phyloP scores from a whole-genome alignment of 2,329 filamentous ascomycete genomes.

The Triangularia verruculosa region DNA sequence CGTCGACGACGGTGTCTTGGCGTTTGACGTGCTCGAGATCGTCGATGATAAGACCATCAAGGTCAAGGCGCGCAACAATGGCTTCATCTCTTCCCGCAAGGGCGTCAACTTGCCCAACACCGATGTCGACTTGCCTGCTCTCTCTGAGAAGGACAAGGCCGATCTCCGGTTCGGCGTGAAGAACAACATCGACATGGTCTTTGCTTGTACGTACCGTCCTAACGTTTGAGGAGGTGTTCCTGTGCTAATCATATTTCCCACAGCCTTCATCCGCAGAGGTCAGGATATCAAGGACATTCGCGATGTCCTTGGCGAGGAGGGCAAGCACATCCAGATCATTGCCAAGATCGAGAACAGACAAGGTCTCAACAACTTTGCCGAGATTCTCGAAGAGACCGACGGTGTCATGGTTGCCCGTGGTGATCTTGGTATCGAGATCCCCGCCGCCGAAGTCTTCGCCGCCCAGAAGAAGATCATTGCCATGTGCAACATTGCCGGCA shows the following conservation, averaged over 20 bases:
- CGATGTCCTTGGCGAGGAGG: conserved; percentile 82
- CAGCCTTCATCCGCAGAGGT: conserved; percentile 84
- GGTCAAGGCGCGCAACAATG: conserved; percentile 90
- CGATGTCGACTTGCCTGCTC: conserved; percentile 93
- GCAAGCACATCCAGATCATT: conserved; percentile 98
- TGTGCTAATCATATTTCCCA: neutral
- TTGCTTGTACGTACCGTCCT: conserved; percentile 59
- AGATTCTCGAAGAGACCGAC: conserved; percentile 93
- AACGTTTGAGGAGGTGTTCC: neutral
- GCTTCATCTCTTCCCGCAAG: conserved; percentile 98
- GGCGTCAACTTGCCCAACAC: conserved; percentile 99
- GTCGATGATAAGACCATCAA: conserved; percentile 86
- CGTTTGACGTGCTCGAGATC: conserved; percentile 88
- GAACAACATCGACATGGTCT: conserved; percentile 99
- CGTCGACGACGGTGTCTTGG: conserved; percentile 96
- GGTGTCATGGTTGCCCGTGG: conserved; percentile 99
- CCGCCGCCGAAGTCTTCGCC: conserved; percentile 96
- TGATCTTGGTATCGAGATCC: conserved; percentile 97
- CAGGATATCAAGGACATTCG: conserved; percentile 94
- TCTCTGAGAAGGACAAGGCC: conserved; percentile 96
- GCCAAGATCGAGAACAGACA: conserved; percentile 99
- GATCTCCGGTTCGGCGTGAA: conserved; percentile 95
- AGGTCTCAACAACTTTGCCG: conserved; percentile 98
- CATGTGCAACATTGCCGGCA: conserved; percentile 99
- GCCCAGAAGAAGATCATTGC: conserved; percentile 99